These are phyloP conservation scores for Botrytis fragariae DNA, from an alignment of 2,329 filamentous ascomycete genomes.

Conservation along the genomic window DNA sequence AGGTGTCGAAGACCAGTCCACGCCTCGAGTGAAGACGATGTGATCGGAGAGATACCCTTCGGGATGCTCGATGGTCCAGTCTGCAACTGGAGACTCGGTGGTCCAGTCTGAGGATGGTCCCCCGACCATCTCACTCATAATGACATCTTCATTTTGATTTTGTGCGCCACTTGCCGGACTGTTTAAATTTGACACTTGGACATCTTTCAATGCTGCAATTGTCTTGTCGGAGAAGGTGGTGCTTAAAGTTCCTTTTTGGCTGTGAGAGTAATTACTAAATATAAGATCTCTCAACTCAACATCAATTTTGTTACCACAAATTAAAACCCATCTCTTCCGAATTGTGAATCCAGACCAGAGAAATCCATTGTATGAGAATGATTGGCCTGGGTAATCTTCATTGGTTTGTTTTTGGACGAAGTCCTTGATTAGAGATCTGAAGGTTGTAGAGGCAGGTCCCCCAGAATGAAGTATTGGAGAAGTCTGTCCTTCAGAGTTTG, in stretches of 20 bases:
- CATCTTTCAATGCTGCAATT: slow-evolving; percentile 10
- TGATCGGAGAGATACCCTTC: slow-evolving; percentile 60
- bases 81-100: background rate
- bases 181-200: slow-evolving; percentile 5
- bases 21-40: slow-evolving; percentile 65
- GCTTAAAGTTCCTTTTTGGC: background rate
- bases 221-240: slow-evolving; percentile 15
- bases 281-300: slow-evolving; percentile 47
- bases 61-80: background rate
- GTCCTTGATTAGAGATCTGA: slow-evolving; percentile 7
- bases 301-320: slow-evolving; percentile 18
- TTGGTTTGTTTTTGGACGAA: slow-evolving; percentile 7
- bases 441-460: background rate
- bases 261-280: background rate
- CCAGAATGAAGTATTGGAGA: background rate
- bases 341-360: slow-evolving; percentile 13
- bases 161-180: background rate
- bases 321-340: slow-evolving; percentile 11
- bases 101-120: background rate
- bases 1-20: slow-evolving; percentile 70
- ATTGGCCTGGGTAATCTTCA: background rate
- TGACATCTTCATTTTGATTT: background rate
- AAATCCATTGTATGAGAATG: slow-evolving; percentile 13
- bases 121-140: background rate
- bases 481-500: background rate